A percentile compares a stretch with the other conserved stretches of the same genome.
Conservation (phyloP, 2,329 filamentous ascomycete genomes). For the Helotiales sp. region DNA sequence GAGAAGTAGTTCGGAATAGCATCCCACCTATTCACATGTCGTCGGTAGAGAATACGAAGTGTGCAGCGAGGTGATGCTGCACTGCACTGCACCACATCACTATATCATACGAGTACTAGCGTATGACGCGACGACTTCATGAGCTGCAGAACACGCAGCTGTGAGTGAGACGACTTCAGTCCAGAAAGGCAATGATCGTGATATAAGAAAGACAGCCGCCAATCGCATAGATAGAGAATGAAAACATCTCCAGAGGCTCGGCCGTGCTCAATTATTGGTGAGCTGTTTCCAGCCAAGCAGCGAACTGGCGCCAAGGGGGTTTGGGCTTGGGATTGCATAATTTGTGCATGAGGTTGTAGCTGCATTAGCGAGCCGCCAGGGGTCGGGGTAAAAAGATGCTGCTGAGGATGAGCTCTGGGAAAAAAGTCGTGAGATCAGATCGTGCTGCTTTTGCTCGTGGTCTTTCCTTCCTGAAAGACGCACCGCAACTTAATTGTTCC, state of each 20-base stretch:
- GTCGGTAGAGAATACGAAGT: not conserved
- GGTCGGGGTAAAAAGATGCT: too few relatives aligned
- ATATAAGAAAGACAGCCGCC: not conserved
- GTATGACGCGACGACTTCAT: not conserved
- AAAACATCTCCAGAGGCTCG: not conserved
- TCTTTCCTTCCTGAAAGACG: not conserved
- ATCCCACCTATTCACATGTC: not conserved
- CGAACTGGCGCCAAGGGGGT: not conserved
- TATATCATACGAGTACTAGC: not conserved
- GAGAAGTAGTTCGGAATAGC: not conserved
- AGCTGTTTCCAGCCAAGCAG: too few relatives aligned
- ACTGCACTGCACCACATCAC: not conserved
- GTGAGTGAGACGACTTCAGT: too few relatives aligned
- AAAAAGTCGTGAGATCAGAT: not conserved
- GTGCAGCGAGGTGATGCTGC: not conserved
- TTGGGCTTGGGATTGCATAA: slow-evolving; percentile 9
- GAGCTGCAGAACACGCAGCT: not conserved
- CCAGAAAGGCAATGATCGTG: not conserved
- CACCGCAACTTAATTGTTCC: not conserved
- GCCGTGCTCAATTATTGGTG: not conserved
- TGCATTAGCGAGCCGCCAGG: not conserved
- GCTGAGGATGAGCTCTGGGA: not conserved
- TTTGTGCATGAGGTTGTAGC: not conserved
- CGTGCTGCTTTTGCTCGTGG: not conserved
- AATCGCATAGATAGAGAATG: not conserved